Evolutionary conservation across 1,139 yeast species (phyloP).

Genomic region (Hyphopichia wangnamkhiaoensis): DNA sequence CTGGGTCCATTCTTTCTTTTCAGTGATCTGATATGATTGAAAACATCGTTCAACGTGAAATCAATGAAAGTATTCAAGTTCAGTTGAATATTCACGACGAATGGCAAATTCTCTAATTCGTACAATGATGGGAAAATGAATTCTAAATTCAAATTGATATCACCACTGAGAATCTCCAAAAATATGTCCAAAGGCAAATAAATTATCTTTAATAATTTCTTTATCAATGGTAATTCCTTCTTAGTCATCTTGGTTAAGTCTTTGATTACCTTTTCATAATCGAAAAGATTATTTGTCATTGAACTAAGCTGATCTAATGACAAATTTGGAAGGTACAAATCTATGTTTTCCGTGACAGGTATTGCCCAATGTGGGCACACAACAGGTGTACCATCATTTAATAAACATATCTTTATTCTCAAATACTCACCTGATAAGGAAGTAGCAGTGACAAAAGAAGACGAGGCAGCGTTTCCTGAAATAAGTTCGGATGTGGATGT

Average conservation of each 20-base stretch:
- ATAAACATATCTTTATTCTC: slow-evolving; percentile 66
- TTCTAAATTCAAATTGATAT: slow-evolving; percentile 73
- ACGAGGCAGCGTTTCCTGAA: slow-evolving; percentile 24
- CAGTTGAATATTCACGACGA: slow-evolving; percentile 48
- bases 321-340: slow-evolving; percentile 50
- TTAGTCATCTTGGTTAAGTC: slow-evolving; percentile 41
- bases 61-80: slow-evolving; percentile 77
- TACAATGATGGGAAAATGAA: slow-evolving; percentile 77
- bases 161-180: slow-evolving; percentile 53
- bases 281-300: slow-evolving; percentile 44
- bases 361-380: slow-evolving; percentile 75
- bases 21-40: slow-evolving; percentile 68
- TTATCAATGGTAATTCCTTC: slow-evolving; percentile 37
- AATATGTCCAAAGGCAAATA: slow-evolving; percentile 67
- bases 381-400: slow-evolving; percentile 84
- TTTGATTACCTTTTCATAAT: slow-evolving; percentile 42
- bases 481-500: slow-evolving; percentile 19
- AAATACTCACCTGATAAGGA: slow-evolving; percentile 82
- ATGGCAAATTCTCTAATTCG: slow-evolving; percentile 57
- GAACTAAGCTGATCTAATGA: slow-evolving; percentile 44
- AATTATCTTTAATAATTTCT: slow-evolving; percentile 41
- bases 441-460: slow-evolving; percentile 88
- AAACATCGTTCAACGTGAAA: slow-evolving; percentile 66
- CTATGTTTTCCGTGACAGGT: slow-evolving; percentile 56
- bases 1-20: slow-evolving; percentile 31